These are phyloP conservation scores for Hypoxylon sp. DNA, from an alignment of 2,329 filamentous ascomycete species.

Conservation along the genomic window DNA sequence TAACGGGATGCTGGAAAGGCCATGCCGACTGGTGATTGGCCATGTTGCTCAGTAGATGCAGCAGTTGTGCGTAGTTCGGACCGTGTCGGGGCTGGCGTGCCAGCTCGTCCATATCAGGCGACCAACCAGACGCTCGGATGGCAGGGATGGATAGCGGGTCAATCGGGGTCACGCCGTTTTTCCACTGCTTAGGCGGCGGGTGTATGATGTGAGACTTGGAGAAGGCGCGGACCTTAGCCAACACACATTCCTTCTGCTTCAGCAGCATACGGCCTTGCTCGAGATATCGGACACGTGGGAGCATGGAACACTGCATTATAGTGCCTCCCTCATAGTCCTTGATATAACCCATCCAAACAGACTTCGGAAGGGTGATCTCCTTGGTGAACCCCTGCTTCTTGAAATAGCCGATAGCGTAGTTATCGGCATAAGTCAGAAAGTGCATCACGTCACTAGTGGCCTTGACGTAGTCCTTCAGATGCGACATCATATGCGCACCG, in stretches of 20 bases:
- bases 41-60: conserved; percentile 92
- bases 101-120: conserved; percentile 96
- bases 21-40: conserved; percentile 94
- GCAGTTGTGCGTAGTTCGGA: conserved; percentile 93
- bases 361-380: conserved; percentile 91
- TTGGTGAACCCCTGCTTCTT: conserved; percentile 99
- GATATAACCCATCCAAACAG: conserved; percentile 99
- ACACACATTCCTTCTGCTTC: conserved; percentile 96
- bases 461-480: conserved; percentile 98
- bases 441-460: conserved; percentile 98
- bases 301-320: conserved; percentile 99
- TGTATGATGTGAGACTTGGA: conserved; percentile 91
- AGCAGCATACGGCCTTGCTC: conserved; percentile 93
- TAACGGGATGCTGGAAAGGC: conserved; percentile 95
- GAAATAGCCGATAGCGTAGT: conserved; percentile 98
- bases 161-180: conserved; percentile 77
- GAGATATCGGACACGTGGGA: conserved; percentile 93
- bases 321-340: conserved; percentile 99
- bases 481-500: conserved; percentile 96
- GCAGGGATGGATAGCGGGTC: conserved; percentile 88
- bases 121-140: conserved; percentile 94
- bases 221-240: conserved; percentile 93
- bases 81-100: conserved; percentile 94
- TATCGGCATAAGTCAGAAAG: conserved; percentile 98
- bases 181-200: conserved; percentile 86